phyloP scores from a whole-genome alignment of 2,329 filamentous ascomycete genomes.

The Phialocephala subalpina region DNA sequence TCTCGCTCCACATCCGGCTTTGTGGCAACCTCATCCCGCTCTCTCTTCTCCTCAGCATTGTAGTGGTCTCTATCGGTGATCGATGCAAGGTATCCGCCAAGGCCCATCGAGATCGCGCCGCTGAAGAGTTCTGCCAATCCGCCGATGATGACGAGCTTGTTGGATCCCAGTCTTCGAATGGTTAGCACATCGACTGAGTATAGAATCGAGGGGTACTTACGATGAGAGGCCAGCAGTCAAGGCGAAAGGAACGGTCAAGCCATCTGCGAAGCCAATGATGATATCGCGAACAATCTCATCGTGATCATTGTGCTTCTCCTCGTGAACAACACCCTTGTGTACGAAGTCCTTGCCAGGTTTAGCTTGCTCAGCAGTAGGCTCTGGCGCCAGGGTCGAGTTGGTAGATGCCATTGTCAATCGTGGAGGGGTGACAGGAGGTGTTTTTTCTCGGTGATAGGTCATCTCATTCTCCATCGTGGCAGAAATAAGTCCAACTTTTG shows the following conservation, averaged over 20 bases:
- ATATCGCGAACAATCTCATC: slow-evolving; percentile 64
- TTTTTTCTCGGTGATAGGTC: not conserved
- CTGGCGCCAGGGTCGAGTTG: not conserved
- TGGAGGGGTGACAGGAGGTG: not conserved
- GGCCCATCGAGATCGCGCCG: slow-evolving; percentile 66
- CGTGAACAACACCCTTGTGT: not conserved
- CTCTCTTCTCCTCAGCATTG: slow-evolving; percentile 48
- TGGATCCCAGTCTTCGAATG: slow-evolving; percentile 50
- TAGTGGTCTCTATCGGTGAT: slow-evolving; percentile 50
- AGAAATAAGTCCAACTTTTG: not conserved
- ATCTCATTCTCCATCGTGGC: slow-evolving; percentile 1
- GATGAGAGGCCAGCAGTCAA: slow-evolving; percentile 76
- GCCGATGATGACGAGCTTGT: slow-evolving; percentile 60
- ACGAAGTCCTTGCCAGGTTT: not conserved
- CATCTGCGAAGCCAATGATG: slow-evolving; percentile 81
- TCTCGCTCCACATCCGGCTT: slow-evolving; percentile 46
- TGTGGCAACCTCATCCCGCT: slow-evolving; percentile 47
- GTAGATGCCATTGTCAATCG: slow-evolving; percentile 11
- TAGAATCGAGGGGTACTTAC: slow-evolving; percentile 14
- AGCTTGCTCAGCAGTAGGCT: not conserved
- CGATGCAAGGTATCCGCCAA: slow-evolving; percentile 64
- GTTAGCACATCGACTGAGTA: slow-evolving; percentile 22
- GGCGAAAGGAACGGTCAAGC: slow-evolving; percentile 81
- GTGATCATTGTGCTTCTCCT: slow-evolving; percentile 42
- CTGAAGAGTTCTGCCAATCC: slow-evolving; percentile 66